These are phyloP conservation scores for Stenocarpella maydis DNA, from an alignment of 2,329 filamentous ascomycete genomes.

Conservation along the genomic window DNA sequence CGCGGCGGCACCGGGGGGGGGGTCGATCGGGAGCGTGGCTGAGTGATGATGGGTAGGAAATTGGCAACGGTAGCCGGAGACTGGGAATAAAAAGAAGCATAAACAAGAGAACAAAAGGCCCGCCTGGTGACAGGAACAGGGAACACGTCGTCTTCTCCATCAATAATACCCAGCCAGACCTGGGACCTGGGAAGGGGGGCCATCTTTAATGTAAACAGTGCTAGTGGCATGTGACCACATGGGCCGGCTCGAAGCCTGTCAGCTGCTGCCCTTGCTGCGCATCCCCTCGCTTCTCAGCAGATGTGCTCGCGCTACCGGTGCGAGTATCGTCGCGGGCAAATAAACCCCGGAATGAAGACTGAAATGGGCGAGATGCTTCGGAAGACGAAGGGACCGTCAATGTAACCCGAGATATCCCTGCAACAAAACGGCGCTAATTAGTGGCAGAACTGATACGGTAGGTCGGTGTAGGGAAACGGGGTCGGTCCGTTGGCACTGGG, in stretches of 20 bases:
- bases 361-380: neutral
- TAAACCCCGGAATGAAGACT: neutral
- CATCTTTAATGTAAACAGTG: conserved; percentile 12
- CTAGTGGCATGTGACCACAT: neutral
- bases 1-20: too few species aligned
- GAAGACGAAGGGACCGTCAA: neutral
- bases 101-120: neutral
- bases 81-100: neutral
- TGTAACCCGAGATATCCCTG: conserved; percentile 13
- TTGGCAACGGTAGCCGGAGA: neutral
- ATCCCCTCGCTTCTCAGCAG: neutral
- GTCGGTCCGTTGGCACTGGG: neutral
- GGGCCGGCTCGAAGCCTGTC: neutral
- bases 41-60: neutral
- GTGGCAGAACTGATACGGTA: neutral
- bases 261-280: neutral
- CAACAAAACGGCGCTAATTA: conserved; percentile 10
- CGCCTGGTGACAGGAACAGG: neutral
- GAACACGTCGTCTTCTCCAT: neutral
- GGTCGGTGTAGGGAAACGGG: conserved; percentile 23
- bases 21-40: neutral
- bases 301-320: neutral
- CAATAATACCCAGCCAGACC: neutral
- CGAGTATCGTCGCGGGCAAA: neutral
- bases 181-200: neutral